Evolutionary conservation across 768 basidiomycete species (phyloP).

Genomic region (Dentipellis sp.): DNA sequence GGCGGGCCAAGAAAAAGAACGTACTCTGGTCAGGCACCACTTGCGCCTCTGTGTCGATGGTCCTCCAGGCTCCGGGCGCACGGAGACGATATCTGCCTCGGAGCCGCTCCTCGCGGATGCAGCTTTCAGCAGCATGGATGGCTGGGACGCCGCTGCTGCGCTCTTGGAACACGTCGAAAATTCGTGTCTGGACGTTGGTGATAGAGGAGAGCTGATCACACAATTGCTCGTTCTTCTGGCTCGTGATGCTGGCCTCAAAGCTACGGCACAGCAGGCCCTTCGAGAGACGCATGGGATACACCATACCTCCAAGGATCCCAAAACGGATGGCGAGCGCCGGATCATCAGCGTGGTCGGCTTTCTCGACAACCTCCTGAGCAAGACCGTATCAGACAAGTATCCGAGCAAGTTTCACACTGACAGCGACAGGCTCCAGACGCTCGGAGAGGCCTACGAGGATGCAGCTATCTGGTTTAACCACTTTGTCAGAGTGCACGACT

Average conservation of each 20-base stretch:
- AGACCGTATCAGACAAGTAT: too few species aligned
- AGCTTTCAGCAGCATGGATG: too few species aligned
- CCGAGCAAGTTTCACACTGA: too few species aligned
- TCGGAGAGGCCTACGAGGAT: neutral
- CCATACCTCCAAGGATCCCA: too few species aligned
- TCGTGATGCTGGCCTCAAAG: constrained; percentile 16
- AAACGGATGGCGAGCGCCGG: neutral
- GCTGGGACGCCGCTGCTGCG: neutral
- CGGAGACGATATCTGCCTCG: constrained; percentile 16
- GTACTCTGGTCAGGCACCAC: constrained; percentile 22
- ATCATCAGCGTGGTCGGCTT: neutral
- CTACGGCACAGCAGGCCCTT: too few species aligned
- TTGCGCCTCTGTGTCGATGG: constrained; percentile 22
- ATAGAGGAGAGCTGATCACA: constrained; percentile 18
- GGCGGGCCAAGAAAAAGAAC: too few species aligned
- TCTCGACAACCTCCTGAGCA: neutral
- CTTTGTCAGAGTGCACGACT: constrained; percentile 20
- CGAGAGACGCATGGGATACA: too few species aligned
- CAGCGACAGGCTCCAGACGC: too few species aligned
- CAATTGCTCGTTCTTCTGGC: constrained; percentile 15
- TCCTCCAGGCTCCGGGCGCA: constrained; percentile 10
- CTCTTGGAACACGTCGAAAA: neutral
- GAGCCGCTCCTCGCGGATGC: constrained; percentile 24
- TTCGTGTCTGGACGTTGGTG: constrained; percentile 15
- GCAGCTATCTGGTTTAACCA: constrained; percentile 22